Percentiles rank a stretch among this genome's conserved stretches.
Conservation (phyloP, 169 alveolate species). For the Plasmodium cynomolgi region DNA sequence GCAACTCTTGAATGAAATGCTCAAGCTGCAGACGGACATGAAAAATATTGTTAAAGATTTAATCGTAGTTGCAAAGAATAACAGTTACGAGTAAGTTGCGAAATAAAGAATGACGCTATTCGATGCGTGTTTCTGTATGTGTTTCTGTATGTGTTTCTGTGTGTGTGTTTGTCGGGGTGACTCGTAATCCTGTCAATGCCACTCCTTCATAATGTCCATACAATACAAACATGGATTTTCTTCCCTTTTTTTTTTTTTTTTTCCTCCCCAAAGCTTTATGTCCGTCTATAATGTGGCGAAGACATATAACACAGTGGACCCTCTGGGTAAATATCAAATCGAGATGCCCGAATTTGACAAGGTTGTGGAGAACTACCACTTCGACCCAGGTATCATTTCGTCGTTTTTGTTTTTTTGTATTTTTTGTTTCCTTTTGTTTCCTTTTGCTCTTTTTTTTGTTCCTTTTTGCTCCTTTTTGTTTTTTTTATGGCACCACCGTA, state of each 20-base stretch:
- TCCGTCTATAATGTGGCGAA: slow-evolving; percentile 63
- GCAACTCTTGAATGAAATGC: slow-evolving; percentile 79
- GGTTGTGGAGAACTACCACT: slow-evolving; percentile 68
- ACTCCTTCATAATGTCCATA: not conserved
- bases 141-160: not conserved
- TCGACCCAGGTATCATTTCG: slow-evolving; percentile 54
- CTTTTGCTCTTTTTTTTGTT: not conserved
- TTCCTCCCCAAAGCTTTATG: slow-evolving; percentile 38
- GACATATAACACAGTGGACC: slow-evolving; percentile 67
- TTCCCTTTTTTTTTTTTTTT: not conserved
- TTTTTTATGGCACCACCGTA: not conserved
- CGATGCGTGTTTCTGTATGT: not conserved
- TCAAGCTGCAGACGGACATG: slow-evolving; percentile 81
- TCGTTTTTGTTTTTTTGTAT: not conserved
- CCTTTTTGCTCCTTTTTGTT: not conserved
- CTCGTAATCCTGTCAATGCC: not conserved
- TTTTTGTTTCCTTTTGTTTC: not conserved
- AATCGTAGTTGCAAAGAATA: slow-evolving; percentile 73
- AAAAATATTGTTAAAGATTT: slow-evolving; percentile 79
- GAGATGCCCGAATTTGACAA: slow-evolving; percentile 76
- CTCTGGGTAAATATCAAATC: slow-evolving; percentile 67
- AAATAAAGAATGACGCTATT: not conserved
- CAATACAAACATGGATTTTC: not conserved
- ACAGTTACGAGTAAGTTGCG: slow-evolving; percentile 61
- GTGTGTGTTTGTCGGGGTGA: not conserved